phyloP scores from a whole-genome alignment of 257 asterid genomes.

The Nicotiana tabacum region DNA sequence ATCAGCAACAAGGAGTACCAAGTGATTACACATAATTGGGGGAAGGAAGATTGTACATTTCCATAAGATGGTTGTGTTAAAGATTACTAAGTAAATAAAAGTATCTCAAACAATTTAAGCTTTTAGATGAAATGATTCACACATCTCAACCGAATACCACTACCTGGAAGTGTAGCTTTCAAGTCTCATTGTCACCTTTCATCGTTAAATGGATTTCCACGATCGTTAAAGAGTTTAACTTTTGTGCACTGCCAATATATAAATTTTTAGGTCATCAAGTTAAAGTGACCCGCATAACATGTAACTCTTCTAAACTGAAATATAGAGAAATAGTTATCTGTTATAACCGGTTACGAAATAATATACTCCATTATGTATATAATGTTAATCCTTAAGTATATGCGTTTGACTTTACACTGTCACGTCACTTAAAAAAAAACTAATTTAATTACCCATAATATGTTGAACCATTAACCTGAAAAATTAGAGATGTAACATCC shows the following conservation, averaged over 20 bases:
- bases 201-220: background rate
- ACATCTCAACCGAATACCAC: background rate
- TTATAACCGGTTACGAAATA: background rate
- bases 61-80: background rate
- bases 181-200: background rate
- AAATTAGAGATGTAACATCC: background rate
- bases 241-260: background rate
- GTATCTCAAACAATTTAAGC: background rate
- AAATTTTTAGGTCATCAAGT: background rate
- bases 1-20: background rate
- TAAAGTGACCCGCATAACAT: background rate
- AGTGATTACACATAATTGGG: too few relatives aligned
- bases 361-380: too few relatives aligned
- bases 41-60: background rate
- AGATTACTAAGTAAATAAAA: background rate
- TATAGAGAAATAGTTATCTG: background rate
- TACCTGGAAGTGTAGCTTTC: background rate
- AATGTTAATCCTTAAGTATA: background rate
- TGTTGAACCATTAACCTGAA: background rate
- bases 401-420: background rate
- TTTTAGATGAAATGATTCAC: background rate
- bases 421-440: too few relatives aligned
- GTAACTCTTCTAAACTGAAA: background rate
- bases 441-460: background rate
- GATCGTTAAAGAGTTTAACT: background rate